These are phyloP conservation scores for Albugo candida DNA, from an alignment of 352 stramenopile species.

Conservation along the genomic window DNA sequence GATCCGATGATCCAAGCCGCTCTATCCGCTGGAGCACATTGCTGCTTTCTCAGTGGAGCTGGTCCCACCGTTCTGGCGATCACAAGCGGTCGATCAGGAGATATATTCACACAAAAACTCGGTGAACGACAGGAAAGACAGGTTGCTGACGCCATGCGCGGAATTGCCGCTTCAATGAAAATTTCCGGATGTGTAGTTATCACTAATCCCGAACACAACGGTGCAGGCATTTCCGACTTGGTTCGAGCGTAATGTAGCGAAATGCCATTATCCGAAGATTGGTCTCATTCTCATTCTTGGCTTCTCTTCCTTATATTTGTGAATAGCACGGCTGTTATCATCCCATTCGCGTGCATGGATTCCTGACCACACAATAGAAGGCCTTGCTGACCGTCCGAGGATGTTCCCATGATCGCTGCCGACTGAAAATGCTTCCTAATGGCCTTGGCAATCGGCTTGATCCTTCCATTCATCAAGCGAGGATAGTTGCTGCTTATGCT, in stretches of 20 bases:
- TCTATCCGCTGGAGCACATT: conserved; percentile 84
- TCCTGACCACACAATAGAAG: conserved; percentile 34
- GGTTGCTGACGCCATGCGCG: conserved; percentile 94
- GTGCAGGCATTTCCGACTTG: conserved; percentile 92
- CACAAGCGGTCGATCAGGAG: conserved; percentile 89
- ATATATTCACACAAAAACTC: conserved; percentile 97
- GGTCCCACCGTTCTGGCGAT: conserved; percentile 96
- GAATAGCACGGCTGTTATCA: conserved; percentile 53
- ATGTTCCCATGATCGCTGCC: conserved; percentile 25
- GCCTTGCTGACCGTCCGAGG: conserved; percentile 56
- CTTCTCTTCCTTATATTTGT: conserved; percentile 57
- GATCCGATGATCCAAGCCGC: conserved; percentile 94
- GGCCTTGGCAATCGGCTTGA: conserved; percentile 29
- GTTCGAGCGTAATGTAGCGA: conserved; percentile 56
- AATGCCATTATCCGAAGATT: conserved; percentile 25
- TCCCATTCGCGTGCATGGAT: conserved; percentile 49
- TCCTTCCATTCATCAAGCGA: conserved; percentile 40
- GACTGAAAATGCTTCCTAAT: conserved; percentile 31
- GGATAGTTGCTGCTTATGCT: conserved; percentile 48
- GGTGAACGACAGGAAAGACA: conserved; percentile 71
- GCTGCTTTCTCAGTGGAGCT: conserved; percentile 93
- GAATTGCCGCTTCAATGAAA: conserved; percentile 75
- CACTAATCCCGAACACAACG: conserved; percentile 89
- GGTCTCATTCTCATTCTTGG: not conserved
- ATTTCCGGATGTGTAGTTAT: conserved; percentile 94